Conservation (phyloP, 2,329 filamentous ascomycete species). For the Aureobasidium sp. region DNA sequence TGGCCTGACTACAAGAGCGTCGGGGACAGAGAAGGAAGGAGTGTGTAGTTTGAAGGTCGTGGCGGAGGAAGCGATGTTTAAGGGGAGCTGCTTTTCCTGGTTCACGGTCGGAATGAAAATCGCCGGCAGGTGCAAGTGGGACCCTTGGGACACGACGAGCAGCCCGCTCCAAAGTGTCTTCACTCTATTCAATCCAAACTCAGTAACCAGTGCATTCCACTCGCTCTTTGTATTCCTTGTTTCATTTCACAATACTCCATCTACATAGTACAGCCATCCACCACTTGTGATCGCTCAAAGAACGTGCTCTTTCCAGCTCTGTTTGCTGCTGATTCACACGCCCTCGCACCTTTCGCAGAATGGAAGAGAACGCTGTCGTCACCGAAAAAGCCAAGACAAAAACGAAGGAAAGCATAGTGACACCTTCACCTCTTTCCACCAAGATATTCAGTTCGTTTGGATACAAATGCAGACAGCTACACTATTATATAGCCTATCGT, state of each 20-base stretch:
- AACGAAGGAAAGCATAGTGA: constrained; percentile 2
- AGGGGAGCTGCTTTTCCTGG: constrained; percentile 6
- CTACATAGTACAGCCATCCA: neutral
- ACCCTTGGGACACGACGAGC: constrained; percentile 7
- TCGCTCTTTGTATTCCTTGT: neutral
- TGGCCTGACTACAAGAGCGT: constrained; percentile 8
- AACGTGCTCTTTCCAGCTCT: neutral
- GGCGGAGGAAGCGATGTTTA: constrained; percentile 6
- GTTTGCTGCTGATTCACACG: neutral
- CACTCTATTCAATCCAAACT: neutral
- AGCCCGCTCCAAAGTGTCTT: constrained; percentile 9
- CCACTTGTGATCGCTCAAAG: neutral
- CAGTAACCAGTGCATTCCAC: neutral
- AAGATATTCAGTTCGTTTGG: neutral
- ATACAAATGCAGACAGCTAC: neutral
- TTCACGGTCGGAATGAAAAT: constrained; percentile 7
- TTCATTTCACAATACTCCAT: neutral
- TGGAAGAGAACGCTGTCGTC: constrained; percentile 7
- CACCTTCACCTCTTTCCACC: neutral
- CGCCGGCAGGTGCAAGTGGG: constrained; percentile 11
- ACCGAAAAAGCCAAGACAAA: constrained; percentile 9
- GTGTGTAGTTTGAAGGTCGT: constrained; percentile 4
- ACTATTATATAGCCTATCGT: neutral
- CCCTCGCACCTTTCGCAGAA: neutral
- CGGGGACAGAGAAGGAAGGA: neutral